phyloP scores from a whole-genome alignment of 129 eudicot genomes.

The Centaurea solstitialis region DNA sequence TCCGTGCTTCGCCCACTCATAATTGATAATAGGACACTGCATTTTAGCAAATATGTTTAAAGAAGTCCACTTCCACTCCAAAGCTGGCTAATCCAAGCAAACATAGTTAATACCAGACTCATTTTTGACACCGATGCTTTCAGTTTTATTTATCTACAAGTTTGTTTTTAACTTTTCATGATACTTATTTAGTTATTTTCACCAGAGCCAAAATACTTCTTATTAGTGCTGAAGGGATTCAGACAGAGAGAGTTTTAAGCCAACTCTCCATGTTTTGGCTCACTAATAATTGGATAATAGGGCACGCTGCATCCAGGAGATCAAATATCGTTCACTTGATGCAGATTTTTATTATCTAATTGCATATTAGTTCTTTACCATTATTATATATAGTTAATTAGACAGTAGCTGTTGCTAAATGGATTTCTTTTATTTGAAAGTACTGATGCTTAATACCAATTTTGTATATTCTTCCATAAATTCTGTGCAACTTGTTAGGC shows the following conservation, averaged over 20 bases:
- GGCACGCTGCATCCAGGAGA: background rate
- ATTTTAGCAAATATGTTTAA: background rate
- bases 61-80: too few species aligned
- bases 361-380: background rate
- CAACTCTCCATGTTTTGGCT: background rate
- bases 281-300: background rate
- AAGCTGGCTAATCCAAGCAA: background rate
- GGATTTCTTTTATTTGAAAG: background rate
- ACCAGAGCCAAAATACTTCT: background rate
- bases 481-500: constrained; percentile 37
- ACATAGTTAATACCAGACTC: background rate
- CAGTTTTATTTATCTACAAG: background rate
- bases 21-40: background rate
- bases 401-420: background rate
- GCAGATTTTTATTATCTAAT: background rate
- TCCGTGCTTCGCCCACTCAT: background rate
- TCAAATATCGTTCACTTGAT: background rate
- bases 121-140: background rate
- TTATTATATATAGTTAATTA: background rate
- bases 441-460: background rate
- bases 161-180: background rate
- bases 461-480: background rate
- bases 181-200: background rate
- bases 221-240: background rate
- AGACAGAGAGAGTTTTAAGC: background rate